Percentiles rank a stretch among this genome's conserved stretches.
Conservation (phyloP, 441 rosid genomes). For the Populus hybrid region DNA sequence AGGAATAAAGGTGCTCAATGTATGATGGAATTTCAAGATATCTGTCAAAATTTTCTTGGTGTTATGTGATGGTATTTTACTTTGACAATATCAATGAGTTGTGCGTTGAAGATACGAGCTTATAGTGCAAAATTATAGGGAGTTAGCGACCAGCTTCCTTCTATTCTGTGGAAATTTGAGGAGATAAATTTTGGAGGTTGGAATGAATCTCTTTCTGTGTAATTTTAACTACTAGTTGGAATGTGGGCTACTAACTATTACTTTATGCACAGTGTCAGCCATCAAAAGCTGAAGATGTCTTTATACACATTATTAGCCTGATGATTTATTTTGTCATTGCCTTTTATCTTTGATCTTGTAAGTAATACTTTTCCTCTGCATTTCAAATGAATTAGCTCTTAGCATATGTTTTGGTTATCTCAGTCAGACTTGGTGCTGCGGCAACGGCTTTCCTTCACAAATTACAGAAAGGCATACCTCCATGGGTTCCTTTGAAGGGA, state of each 20-base stretch:
- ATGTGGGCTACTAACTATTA: not conserved
- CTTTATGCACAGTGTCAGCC: not conserved
- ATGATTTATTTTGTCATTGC: not conserved
- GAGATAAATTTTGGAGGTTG: slow-evolving; percentile 2
- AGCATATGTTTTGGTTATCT: slow-evolving; percentile 13
- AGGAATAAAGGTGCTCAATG: not conserved
- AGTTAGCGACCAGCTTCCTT: not conserved
- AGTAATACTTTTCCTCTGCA: not conserved
- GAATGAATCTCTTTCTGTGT: not conserved
- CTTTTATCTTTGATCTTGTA: not conserved
- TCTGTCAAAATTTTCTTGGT: not conserved
- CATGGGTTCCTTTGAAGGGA: slow-evolving; percentile 89
- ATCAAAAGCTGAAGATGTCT: not conserved
- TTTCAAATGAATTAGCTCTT: slow-evolving; percentile 14
- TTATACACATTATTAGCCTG: not conserved
- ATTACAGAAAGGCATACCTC: slow-evolving; percentile 85
- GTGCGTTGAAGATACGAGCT: not conserved
- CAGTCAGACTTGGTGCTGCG: slow-evolving; percentile 92
- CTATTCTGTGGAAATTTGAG: not conserved
- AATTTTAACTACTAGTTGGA: not conserved
- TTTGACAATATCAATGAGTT: not conserved
- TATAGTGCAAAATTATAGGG: not conserved
- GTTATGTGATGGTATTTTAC: not conserved
- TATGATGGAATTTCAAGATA: not conserved
- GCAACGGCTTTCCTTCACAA: slow-evolving; percentile 86